These are phyloP conservation scores for Tetraselmis chui DNA, from an alignment of 139 green algal genomes.

Conservation along the genomic window DNA sequence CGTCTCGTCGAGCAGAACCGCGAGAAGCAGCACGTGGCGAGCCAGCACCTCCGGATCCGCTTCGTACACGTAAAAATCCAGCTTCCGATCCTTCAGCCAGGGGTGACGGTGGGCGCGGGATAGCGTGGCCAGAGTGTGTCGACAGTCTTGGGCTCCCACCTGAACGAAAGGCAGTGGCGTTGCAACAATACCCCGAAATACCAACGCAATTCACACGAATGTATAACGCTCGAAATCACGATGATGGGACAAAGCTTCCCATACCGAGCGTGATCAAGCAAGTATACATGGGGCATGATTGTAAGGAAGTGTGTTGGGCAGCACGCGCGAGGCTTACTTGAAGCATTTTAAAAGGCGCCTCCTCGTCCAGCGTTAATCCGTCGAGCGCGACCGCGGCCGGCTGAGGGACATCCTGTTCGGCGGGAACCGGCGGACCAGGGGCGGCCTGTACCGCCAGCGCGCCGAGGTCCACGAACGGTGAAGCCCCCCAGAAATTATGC, in stretches of 20 bases:
- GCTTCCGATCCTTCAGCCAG: not conserved
- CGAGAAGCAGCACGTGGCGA: slow-evolving; percentile 56
- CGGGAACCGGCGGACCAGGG: too few species aligned
- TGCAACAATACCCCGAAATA: too few species aligned
- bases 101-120: slow-evolving; percentile 16
- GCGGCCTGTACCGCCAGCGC: not conserved
- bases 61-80: slow-evolving; percentile 53
- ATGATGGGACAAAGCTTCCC: too few species aligned
- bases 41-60: slow-evolving; percentile 50
- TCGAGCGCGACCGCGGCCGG: not conserved
- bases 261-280: too few species aligned
- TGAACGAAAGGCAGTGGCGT: slow-evolving; percentile 12
- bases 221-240: too few species aligned
- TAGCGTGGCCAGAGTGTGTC: slow-evolving; percentile 36
- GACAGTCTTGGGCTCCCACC: slow-evolving; percentile 48
- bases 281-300: slow-evolving; percentile 7
- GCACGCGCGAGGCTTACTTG: not conserved
- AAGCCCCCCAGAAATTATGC: slow-evolving; percentile 57
- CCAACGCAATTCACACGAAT: too few species aligned
- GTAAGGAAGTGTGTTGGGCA: slow-evolving; percentile 8
- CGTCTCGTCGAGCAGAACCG: slow-evolving; percentile 42
- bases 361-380: not conserved
- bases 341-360: too few species aligned
- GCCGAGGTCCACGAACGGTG: slow-evolving; percentile 26
- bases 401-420: too few species aligned